Evolutionary conservation across 768 basidiomycete species (phyloP), one percentile per base, ranked within the genome.

Genomic region (Boletus insuetus): DNA sequence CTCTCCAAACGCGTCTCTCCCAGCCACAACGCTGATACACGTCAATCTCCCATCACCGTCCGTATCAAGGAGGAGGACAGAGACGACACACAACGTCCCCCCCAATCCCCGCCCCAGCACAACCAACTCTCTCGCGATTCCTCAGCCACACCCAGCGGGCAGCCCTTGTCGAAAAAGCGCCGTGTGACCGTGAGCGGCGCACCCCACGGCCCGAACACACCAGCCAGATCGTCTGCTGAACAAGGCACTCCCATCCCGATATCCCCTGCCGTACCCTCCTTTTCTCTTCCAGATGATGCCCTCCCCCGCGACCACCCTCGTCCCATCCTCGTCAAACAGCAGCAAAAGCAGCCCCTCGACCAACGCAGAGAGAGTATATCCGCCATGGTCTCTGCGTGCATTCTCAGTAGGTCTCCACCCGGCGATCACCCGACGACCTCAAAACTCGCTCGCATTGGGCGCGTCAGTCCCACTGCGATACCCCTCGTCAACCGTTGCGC

Each of bases 141-240:
- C 13, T 67, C 64, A 14, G 67, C 78, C 29, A 75, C 78, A 0
- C 77, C 81, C 44, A 69, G 64, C 54, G 58, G 73, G 34, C 76
- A 68, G 46, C 79, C 81, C 47, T 66, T 61, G 19, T 70, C 74
- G 26, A 87, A 87, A 79, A 84, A 79, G 58, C 83, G 89, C 59
- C 83, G 89, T 42, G 82, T 87, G 56, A 89, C 88, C 40, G 77
- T 87, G 69, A 83, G 81, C 65, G 85, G 86, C 55, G 72, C 80
- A 1, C 56, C 61, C 65, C 51, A 38, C 52, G 54, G 54, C 8
- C 54, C 42, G 19, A 29, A 29, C 26, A 29, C 26, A 29, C 26
- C 26, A 29, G 26, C 26, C 38, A 51, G 32, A 12, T 82, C 84
- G 32, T 77, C 83, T 61, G 34, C 46, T 14, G 79, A 80, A 60